These are phyloP conservation scores for Chrysoporthe austroafricana DNA, from an alignment of 2,329 filamentous ascomycete species.

Conservation along the genomic window DNA sequence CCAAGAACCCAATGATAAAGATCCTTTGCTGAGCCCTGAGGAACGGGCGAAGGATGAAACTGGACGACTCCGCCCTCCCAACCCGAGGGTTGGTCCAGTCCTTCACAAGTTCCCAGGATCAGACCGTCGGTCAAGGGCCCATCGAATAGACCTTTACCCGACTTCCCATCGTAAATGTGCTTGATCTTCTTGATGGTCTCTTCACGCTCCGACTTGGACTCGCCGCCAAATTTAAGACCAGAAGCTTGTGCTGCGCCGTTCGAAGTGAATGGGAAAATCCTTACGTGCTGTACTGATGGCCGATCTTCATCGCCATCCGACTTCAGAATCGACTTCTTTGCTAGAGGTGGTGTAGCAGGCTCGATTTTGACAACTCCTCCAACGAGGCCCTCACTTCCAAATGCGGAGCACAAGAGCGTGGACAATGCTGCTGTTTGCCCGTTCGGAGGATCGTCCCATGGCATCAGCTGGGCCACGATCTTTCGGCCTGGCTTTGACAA, in stretches of 20 bases:
- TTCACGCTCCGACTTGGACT: conserved; percentile 81
- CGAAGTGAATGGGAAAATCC: conserved; percentile 78
- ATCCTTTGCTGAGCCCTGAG: conserved; percentile 51
- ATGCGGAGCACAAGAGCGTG: conserved; percentile 70
- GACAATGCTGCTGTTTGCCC: conserved; percentile 81
- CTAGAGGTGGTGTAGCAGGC: conserved; percentile 73
- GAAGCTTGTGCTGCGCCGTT: conserved; percentile 59
- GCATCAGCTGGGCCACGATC: conserved; percentile 73
- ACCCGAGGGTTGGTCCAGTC: conserved; percentile 56
- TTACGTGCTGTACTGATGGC: conserved; percentile 57
- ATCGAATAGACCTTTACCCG: conserved; percentile 67
- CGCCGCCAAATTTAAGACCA: conserved; percentile 83
- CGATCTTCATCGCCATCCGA: conserved; percentile 36
- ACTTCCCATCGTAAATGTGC: conserved; percentile 67
- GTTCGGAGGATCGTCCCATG: conserved; percentile 88
- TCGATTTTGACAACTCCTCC: conserved; percentile 89
- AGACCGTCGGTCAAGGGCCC: conserved; percentile 91
- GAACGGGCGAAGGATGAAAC: conserved; percentile 65
- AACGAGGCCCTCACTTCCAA: conserved; percentile 74
- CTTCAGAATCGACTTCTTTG: conserved; percentile 60
- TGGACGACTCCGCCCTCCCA: conserved; percentile 87
- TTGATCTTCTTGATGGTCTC: conserved; percentile 74
- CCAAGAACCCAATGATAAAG: conserved; percentile 73
- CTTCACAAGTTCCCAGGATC: conserved; percentile 65
- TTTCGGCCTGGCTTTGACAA: conserved; percentile 61